These are phyloP conservation scores for Gelatoporia subvermispora DNA, from an alignment of 768 basidiomycete species.

Conservation along the genomic window DNA sequence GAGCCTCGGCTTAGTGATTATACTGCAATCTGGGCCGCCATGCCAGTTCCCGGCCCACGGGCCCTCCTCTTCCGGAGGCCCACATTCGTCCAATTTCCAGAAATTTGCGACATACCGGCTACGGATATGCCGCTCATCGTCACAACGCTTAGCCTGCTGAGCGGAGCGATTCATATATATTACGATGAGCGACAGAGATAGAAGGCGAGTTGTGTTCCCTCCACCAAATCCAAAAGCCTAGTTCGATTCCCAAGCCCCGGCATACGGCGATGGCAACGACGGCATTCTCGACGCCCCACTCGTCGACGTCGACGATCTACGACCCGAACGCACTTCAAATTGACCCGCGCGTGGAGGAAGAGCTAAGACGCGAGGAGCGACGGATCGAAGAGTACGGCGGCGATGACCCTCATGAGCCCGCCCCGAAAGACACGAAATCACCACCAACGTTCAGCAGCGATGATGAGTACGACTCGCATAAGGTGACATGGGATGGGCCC, in stretches of 20 bases:
- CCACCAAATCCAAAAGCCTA: too few species aligned
- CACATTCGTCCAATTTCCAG: too few species aligned
- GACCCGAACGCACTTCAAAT: slow-evolving; percentile 1
- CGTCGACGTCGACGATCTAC: slow-evolving; percentile 10
- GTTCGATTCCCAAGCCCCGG: not conserved
- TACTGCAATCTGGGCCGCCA: too few species aligned
- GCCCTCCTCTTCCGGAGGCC: too few species aligned
- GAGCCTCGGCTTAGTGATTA: too few species aligned
- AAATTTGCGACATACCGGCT: too few species aligned
- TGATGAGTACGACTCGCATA: slow-evolving; percentile 13
- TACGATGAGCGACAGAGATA: too few species aligned
- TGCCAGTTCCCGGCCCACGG: too few species aligned
- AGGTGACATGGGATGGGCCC: slow-evolving; percentile 51
- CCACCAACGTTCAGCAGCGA: slow-evolving; percentile 2
- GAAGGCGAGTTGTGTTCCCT: too few species aligned
- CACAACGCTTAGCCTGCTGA: too few species aligned
- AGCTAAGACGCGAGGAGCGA: slow-evolving; percentile 10
- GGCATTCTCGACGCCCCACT: slow-evolving; percentile 4
- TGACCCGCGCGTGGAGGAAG: slow-evolving; percentile 7
- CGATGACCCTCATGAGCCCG: slow-evolving; percentile 25
- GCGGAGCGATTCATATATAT: too few species aligned
- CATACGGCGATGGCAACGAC: not conserved
- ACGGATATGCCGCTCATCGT: too few species aligned
- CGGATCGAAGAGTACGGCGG: slow-evolving; percentile 27
- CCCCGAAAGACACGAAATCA: slow-evolving; percentile 12